These are phyloP conservation scores for Allomyces macrogynus DNA, from an alignment of 192 early-diverging fungal genomes.

Conservation along the genomic window DNA sequence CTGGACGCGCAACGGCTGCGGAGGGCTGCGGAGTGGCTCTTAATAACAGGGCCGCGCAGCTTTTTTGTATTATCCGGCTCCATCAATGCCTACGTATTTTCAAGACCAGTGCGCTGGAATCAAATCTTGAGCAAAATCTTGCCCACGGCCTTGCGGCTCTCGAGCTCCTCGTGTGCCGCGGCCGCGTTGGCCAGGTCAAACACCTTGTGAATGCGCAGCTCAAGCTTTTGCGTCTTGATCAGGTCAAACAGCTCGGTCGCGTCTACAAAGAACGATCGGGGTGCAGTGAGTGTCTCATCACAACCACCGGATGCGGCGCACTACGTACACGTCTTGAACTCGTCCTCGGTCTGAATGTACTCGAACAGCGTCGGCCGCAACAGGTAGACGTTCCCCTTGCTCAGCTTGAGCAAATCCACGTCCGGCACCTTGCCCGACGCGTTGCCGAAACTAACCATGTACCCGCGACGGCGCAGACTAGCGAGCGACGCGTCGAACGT, in stretches of 20 bases:
- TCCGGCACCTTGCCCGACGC: slow-evolving; percentile 58
- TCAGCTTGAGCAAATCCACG: slow-evolving; percentile 31
- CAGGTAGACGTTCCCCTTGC: slow-evolving; percentile 49
- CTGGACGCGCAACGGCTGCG: too few relatives aligned
- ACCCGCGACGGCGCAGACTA: slow-evolving; percentile 39
- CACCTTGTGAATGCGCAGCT: slow-evolving; percentile 47
- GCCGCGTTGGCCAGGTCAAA: slow-evolving; percentile 55
- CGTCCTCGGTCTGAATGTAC: slow-evolving; percentile 44
- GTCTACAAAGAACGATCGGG: slow-evolving; percentile 6
- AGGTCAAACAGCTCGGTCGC: slow-evolving; percentile 38
- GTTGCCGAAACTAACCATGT: slow-evolving; percentile 72
- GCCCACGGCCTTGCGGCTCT: slow-evolving; percentile 46
- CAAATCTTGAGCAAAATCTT: slow-evolving; percentile 42
- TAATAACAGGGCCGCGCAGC: too few relatives aligned
- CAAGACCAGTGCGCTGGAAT: background rate
- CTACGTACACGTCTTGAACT: slow-evolving; percentile 31
- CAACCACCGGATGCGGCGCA: background rate
- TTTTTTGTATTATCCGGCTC: too few relatives aligned
- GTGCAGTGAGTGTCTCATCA: background rate
- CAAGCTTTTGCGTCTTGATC: slow-evolving; percentile 32
- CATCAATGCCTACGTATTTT: too few relatives aligned
- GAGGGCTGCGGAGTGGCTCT: too few relatives aligned
- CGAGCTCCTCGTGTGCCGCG: slow-evolving; percentile 58
- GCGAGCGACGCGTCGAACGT: slow-evolving; percentile 58
- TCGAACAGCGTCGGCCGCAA: slow-evolving; percentile 51